These are phyloP conservation scores for Aegilops umbellulata DNA, from an alignment of 176 grass and related monocot species.

Conservation along the genomic window DNA sequence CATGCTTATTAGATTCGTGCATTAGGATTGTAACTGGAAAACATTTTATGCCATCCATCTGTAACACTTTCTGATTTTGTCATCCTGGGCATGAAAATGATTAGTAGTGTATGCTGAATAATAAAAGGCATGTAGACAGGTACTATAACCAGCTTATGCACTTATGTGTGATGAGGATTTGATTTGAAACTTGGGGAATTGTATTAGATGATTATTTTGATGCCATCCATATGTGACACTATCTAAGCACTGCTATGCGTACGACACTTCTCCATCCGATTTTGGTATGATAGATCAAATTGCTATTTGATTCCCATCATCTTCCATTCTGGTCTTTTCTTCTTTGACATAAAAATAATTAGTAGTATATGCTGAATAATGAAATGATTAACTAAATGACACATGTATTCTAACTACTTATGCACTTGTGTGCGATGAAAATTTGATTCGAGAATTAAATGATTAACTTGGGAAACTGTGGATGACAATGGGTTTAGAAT, in stretches of 20 bases:
- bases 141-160: constrained; percentile 11
- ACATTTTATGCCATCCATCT: constrained; percentile 4
- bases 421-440: constrained; percentile 11
- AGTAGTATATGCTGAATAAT: constrained; percentile 10
- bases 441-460: neutral
- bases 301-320: neutral
- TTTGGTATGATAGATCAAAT: neutral
- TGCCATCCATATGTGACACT: no score
- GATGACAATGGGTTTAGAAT: no score
- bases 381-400: neutral
- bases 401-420: constrained; percentile 14
- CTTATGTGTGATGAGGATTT: constrained; percentile 4
- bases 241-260: no score
- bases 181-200: neutral
- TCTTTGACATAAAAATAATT: neutral
- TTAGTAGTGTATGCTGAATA: constrained; percentile 9
- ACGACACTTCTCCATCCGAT: neutral
- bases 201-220: no score
- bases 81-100: neutral
- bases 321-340: neutral
- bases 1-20: neutral
- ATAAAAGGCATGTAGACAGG: neutral
- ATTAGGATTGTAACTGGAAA: neutral
- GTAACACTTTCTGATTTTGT: neutral
- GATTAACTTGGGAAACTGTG: neutral